phyloP scores from a whole-genome alignment of 2,329 filamentous ascomycete genomes.

The Talaromyces islandicus region DNA sequence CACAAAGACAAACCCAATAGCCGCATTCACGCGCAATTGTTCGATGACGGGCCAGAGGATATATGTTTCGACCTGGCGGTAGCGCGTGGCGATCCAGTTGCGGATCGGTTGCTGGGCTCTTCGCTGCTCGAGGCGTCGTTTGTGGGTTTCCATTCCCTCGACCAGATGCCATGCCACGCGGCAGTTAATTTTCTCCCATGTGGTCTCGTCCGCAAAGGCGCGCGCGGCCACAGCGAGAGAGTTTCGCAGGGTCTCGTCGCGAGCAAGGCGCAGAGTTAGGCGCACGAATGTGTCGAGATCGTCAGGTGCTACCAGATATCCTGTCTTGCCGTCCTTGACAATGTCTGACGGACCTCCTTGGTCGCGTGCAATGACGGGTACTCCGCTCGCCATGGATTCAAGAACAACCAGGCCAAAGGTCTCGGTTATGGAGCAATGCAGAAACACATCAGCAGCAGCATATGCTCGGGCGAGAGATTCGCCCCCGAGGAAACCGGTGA shows the following conservation, averaged over 20 bases:
- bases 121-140: constrained; percentile 7
- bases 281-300: constrained; percentile 55
- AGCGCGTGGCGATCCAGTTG: constrained; percentile 18
- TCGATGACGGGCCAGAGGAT: constrained; percentile 18
- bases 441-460: constrained; percentile 62
- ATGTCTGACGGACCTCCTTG: constrained; percentile 66
- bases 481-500: constrained; percentile 60
- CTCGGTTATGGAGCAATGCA: constrained; percentile 66
- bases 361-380: constrained; percentile 63
- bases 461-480: constrained; percentile 59
- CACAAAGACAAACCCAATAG: constrained; percentile 26
- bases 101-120: constrained; percentile 11
- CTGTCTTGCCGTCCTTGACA: constrained; percentile 53
- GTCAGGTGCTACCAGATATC: constrained; percentile 55
- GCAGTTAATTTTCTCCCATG: constrained; percentile 68
- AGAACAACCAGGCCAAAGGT: constrained; percentile 67
- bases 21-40: constrained; percentile 20
- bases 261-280: constrained; percentile 46
- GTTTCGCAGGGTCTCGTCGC: constrained; percentile 39
- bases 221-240: constrained; percentile 47
- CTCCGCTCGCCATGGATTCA: constrained; percentile 64
- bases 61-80: constrained; percentile 12
- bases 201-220: constrained; percentile 55
- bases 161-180: constrained; percentile 61
- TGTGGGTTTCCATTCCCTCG: constrained; percentile 36